A percentile compares a stretch with the other conserved stretches of the same genome.
phyloP scores from a whole-genome alignment of 352 stramenopile species.

The Aphanomyces invadans region DNA sequence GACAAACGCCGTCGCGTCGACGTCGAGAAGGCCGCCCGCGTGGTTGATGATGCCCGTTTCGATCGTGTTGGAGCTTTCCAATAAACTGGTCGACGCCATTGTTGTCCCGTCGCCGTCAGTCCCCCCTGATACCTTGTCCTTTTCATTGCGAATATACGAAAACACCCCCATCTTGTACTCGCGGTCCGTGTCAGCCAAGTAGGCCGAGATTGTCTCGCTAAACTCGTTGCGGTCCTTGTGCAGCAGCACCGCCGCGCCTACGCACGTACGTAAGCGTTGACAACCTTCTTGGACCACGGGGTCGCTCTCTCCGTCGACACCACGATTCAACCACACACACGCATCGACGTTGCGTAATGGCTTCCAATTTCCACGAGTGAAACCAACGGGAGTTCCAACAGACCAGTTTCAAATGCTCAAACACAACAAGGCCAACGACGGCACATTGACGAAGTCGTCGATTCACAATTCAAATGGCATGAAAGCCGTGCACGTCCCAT shows the following conservation, averaged over 20 bases:
- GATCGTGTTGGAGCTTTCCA: slow-evolving; percentile 42
- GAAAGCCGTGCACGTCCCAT: too few species aligned
- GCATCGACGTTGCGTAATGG: too few species aligned
- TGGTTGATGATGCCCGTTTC: slow-evolving; percentile 72
- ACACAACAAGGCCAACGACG: too few species aligned
- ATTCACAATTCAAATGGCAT: too few species aligned
- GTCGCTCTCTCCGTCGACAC: too few species aligned
- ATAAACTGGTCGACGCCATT: slow-evolving; percentile 27
- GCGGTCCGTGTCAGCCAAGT: slow-evolving; percentile 67
- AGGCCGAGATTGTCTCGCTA: slow-evolving; percentile 64
- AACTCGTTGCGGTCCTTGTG: slow-evolving; percentile 77
- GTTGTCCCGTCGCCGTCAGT: slow-evolving; percentile 34
- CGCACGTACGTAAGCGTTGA: too few species aligned
- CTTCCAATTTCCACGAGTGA: too few species aligned
- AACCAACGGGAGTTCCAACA: too few species aligned
- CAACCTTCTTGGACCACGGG: too few species aligned
- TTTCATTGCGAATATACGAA: slow-evolving; percentile 69
- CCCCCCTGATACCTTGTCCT: slow-evolving; percentile 41
- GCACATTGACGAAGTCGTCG: too few species aligned
- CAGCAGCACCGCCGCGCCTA: slow-evolving; percentile 54
- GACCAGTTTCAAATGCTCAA: too few species aligned
- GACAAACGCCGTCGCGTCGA: slow-evolving; percentile 84
- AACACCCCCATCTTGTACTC: slow-evolving; percentile 80
- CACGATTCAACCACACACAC: too few species aligned
- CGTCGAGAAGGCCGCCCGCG: slow-evolving; percentile 74